A percentile compares a stretch with the other conserved stretches of the same genome.
Evolutionary conservation across 257 asterid species (phyloP).

Genomic region (Solanum ossicruentum): DNA sequence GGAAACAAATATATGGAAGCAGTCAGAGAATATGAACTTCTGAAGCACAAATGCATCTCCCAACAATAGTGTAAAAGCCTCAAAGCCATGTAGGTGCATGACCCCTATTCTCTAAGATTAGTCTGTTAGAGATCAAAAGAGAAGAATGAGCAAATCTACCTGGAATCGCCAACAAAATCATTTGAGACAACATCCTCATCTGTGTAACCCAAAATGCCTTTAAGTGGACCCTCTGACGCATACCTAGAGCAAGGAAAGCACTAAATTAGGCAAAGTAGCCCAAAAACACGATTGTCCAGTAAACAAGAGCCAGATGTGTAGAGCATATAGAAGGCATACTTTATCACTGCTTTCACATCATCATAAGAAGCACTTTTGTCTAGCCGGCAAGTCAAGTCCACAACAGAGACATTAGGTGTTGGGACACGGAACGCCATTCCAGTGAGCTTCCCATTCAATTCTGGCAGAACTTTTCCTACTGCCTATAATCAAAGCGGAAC

Average conservation of each 20-base stretch:
- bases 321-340: conserved; percentile 27
- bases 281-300: not conserved
- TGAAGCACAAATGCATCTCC: not conserved
- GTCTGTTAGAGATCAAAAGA: not conserved
- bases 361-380: conserved; percentile 86
- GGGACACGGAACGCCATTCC: conserved; percentile 99
- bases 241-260: conserved; percentile 27
- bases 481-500: conserved; percentile 38
- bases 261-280: not conserved
- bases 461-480: conserved; percentile 98
- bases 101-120: not conserved
- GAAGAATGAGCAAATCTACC: conserved; percentile 27
- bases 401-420: conserved; percentile 93
- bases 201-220: conserved; percentile 95
- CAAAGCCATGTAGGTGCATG: not conserved
- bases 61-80: not conserved
- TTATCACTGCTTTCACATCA: conserved; percentile 88
- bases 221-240: conserved; percentile 88
- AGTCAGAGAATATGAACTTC: not conserved
- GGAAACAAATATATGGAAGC: not conserved
- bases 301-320: not conserved
- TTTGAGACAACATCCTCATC: conserved; percentile 98
- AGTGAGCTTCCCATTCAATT: conserved; percentile 89
- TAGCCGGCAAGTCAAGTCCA: conserved; percentile 90
- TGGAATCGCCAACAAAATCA: conserved; percentile 91